phyloP scores from a whole-genome alignment of 2,329 filamentous ascomycete species.

The Magnaporthiopsis poae region DNA sequence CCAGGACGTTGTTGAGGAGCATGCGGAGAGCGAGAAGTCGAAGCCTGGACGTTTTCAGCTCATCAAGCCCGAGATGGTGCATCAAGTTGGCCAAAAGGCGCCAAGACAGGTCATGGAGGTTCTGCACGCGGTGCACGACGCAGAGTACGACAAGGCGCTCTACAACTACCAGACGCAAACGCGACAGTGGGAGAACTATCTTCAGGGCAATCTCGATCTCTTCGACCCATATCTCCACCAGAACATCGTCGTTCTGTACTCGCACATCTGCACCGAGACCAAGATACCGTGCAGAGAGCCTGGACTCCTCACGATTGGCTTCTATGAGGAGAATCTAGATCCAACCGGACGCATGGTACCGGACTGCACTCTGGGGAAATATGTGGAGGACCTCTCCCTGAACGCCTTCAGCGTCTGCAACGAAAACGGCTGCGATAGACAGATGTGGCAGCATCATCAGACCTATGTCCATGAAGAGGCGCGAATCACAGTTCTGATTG shows the following conservation, averaged over 20 bases:
- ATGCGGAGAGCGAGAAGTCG: slow-evolving; percentile 46
- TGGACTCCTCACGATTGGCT: slow-evolving; percentile 78
- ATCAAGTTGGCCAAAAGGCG: slow-evolving; percentile 67
- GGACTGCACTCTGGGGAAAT: slow-evolving; percentile 89
- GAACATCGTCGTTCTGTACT: slow-evolving; percentile 89
- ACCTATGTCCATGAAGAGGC: slow-evolving; percentile 96
- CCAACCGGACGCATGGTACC: slow-evolving; percentile 56
- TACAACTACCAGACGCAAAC: slow-evolving; percentile 93
- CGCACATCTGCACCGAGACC: slow-evolving; percentile 83
- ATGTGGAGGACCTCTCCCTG: slow-evolving; percentile 80
- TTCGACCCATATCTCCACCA: slow-evolving; percentile 95
- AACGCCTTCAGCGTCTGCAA: slow-evolving; percentile 68
- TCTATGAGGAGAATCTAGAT: slow-evolving; percentile 81
- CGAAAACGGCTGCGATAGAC: slow-evolving; percentile 74
- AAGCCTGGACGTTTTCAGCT: slow-evolving; percentile 71
- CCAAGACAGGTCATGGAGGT: slow-evolving; percentile 86
- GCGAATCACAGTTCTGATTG: slow-evolving; percentile 82
- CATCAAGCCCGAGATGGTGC: slow-evolving; percentile 91
- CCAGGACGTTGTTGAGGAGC: slow-evolving; percentile 54
- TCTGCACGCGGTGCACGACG: slow-evolving; percentile 86
- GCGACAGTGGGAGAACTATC: slow-evolving; percentile 90
- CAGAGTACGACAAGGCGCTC: slow-evolving; percentile 88
- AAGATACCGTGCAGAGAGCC: slow-evolving; percentile 90
- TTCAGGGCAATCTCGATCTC: slow-evolving; percentile 75
- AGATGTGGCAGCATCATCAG: slow-evolving; percentile 84